A percentile compares a stretch with the other conserved stretches of the same genome.
These are phyloP conservation scores for Nemania sp. DNA, from an alignment of 2,329 filamentous ascomycete species.

Conservation along the genomic window DNA sequence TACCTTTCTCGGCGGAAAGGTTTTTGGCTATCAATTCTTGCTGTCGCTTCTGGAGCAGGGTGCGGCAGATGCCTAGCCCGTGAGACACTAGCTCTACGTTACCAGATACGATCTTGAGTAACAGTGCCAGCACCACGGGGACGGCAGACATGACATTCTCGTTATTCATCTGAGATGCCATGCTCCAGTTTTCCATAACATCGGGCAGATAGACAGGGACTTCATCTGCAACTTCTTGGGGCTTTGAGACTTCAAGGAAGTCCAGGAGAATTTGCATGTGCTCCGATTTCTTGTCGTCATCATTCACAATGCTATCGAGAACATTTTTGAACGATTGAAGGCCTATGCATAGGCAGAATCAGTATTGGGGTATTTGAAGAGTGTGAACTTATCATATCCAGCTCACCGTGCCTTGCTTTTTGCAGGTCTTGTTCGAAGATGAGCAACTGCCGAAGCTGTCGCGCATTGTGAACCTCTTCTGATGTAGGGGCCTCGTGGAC, in stretches of 20 bases:
- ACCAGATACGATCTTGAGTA: constrained; percentile 76
- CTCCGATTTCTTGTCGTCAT: constrained; percentile 52
- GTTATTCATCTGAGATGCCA: constrained; percentile 76
- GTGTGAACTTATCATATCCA: not conserved
- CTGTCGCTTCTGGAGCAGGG: constrained; percentile 78
- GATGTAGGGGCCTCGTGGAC: constrained; percentile 59
- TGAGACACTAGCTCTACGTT: constrained; percentile 74
- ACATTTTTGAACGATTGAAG: constrained; percentile 76
- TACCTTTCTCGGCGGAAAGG: constrained; percentile 76
- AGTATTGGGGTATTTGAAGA: constrained; percentile 1
- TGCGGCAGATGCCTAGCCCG: constrained; percentile 78
- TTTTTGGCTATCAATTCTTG: constrained; percentile 79
- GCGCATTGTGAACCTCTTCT: constrained; percentile 64
- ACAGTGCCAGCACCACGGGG: constrained; percentile 76
- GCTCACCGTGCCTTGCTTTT: constrained; percentile 66
- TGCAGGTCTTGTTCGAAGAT: constrained; percentile 71
- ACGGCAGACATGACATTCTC: constrained; percentile 81
- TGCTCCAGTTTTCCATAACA: constrained; percentile 86
- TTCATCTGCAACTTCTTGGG: constrained; percentile 56
- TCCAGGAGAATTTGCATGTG: constrained; percentile 66
- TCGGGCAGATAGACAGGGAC: constrained; percentile 71
- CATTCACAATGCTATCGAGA: constrained; percentile 65
- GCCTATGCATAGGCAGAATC: constrained; percentile 28
- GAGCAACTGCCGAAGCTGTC: constrained; percentile 70
- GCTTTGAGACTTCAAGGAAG: constrained; percentile 64